Conservation (phyloP, 257 asterid genomes). For the Scutellaria baicalensis region DNA sequence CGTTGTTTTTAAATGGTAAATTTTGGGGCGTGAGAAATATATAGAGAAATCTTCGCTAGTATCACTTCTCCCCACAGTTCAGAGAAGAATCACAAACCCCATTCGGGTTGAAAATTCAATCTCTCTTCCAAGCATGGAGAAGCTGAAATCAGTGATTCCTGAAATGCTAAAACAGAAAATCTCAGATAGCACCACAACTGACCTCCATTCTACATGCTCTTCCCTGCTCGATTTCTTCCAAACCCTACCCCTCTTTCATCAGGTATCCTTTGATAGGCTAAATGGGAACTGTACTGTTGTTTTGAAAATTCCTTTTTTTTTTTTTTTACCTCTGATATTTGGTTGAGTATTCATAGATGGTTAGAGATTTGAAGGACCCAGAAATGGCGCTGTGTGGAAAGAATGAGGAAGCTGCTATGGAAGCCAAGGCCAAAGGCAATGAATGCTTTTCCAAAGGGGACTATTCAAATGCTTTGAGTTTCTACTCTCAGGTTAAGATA, state of each 20-base stretch:
- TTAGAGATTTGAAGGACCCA: constrained; percentile 68
- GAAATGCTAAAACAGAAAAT: constrained; percentile 41
- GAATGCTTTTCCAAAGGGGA: constrained; percentile 66
- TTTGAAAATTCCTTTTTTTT: neutral
- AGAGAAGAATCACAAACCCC: neutral
- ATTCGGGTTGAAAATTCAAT: neutral
- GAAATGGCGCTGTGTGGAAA: constrained; percentile 62
- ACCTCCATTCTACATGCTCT: constrained; percentile 53
- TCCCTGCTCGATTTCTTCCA: constrained; percentile 60
- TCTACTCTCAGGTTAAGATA: constrained; percentile 62
- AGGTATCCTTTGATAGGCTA: constrained; percentile 31
- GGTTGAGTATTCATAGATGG: constrained; percentile 37
- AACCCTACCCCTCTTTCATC: constrained; percentile 57
- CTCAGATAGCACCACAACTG: constrained; percentile 32
- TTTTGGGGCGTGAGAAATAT: too few relatives aligned
- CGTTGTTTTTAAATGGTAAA: too few relatives aligned
- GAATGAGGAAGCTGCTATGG: constrained; percentile 61
- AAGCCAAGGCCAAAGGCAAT: constrained; percentile 70
- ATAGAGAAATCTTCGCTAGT: too few relatives aligned
- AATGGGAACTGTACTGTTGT: neutral
- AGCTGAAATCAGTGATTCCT: constrained; percentile 70
- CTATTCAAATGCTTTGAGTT: constrained; percentile 50
- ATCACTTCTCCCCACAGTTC: neutral
- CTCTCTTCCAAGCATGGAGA: constrained; percentile 49
- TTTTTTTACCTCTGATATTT: neutral